Conservation (phyloP, 352 stramenopile species). For the Pythium utonaiense region DNA sequence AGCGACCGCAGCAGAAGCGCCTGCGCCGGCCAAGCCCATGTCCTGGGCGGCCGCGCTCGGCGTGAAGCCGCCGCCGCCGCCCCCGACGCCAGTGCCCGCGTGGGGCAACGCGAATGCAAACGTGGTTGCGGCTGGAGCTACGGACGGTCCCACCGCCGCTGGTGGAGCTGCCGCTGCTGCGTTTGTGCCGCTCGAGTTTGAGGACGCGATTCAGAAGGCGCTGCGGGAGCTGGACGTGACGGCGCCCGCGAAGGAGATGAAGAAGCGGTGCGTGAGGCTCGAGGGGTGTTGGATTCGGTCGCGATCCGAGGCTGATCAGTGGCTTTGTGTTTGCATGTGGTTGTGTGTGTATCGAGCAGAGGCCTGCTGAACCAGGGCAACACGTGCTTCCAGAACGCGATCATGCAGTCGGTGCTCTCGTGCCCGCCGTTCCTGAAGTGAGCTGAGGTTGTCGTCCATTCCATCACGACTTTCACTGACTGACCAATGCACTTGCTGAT, state of each 20-base stretch:
- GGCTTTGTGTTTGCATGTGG: constrained; percentile 3
- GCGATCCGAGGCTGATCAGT: no score
- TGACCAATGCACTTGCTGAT: not conserved
- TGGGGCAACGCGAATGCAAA: constrained; percentile 27
- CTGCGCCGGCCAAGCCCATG: constrained; percentile 28
- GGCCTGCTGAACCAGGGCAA: constrained; percentile 85
- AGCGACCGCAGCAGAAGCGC: not conserved
- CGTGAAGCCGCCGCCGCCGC: constrained; percentile 27
- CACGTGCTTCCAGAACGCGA: constrained; percentile 88
- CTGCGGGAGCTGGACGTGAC: constrained; percentile 51
- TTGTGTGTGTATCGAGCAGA: constrained; percentile 21
- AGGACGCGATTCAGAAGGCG: constrained; percentile 63
- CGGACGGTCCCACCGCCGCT: not conserved
- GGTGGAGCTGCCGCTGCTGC: not conserved
- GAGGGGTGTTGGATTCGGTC: not conserved
- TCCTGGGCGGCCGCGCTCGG: constrained; percentile 62
- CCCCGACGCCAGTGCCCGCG: constrained; percentile 9
- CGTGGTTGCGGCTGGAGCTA: not conserved
- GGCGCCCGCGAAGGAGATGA: constrained; percentile 72
- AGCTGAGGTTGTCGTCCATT: constrained; percentile 20
- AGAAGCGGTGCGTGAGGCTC: constrained; percentile 53
- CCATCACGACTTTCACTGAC: no score
- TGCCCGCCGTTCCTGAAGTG: constrained; percentile 83
- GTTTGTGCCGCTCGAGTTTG: constrained; percentile 38
- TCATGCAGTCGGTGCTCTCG: constrained; percentile 76